Conservation (phyloP, 179 eudicot species). For the Carnegiea gigantea region DNA sequence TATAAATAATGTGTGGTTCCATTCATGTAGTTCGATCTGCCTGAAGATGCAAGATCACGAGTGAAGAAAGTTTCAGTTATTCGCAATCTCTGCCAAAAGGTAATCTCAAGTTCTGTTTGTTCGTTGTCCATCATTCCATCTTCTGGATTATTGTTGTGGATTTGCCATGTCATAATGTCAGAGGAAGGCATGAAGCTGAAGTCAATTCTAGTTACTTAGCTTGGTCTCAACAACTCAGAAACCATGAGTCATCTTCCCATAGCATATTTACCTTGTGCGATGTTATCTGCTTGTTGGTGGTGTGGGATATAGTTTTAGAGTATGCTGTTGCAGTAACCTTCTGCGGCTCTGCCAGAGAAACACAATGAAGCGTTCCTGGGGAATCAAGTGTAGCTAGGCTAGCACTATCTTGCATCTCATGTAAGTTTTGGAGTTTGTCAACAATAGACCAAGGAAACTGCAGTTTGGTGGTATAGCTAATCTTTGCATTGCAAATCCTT, state of each 20-base stretch:
- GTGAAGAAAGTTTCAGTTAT: conserved; percentile 90
- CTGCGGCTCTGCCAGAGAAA: not conserved
- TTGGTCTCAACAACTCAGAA: not conserved
- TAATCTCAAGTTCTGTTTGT: conserved; percentile 19
- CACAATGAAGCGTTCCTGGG: too few species aligned
- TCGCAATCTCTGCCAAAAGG: conserved; percentile 94
- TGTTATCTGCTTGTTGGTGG: not conserved
- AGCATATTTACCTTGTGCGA: not conserved
- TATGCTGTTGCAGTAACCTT: not conserved
- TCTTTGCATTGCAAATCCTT: too few species aligned
- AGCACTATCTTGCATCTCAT: too few species aligned
- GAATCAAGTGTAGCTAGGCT: too few species aligned
- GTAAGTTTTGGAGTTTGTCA: too few species aligned
- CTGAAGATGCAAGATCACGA: conserved; percentile 64
- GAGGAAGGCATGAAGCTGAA: not conserved
- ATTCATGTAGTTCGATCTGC: conserved; percentile 71
- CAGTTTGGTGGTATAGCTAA: too few species aligned
- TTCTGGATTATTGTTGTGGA: not conserved
- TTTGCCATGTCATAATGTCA: not conserved
- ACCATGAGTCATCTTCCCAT: not conserved
- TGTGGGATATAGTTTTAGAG: not conserved
- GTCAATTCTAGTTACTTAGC: not conserved
- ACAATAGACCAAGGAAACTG: too few species aligned
- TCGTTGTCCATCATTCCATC: not conserved
- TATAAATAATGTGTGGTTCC: not conserved